Evolutionary conservation across 148 eudicot species (phyloP).

Genomic region (Amaranthus cruentus): DNA sequence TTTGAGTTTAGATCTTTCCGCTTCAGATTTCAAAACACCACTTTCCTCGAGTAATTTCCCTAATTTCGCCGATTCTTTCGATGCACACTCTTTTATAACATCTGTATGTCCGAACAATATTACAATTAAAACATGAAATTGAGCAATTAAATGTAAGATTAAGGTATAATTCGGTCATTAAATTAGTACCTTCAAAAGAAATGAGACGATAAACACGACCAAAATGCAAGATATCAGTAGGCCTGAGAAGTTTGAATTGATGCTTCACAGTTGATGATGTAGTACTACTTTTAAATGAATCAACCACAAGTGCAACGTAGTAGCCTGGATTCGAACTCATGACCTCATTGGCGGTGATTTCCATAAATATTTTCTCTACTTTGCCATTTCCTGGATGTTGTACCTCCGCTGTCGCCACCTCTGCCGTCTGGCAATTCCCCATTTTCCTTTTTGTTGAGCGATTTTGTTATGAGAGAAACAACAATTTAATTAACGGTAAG

Average conservation of each 20-base stretch:
- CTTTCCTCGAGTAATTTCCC: conserved; percentile 54
- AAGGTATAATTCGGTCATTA: too few species aligned
- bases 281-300: conserved; percentile 18
- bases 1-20: conserved; percentile 12
- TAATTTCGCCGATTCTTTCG: conserved; percentile 54
- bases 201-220: conserved; percentile 74
- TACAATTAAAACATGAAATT: not conserved
- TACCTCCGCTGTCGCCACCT: conserved; percentile 59
- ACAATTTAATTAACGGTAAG: not conserved
- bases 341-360: conserved; percentile 52
- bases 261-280: conserved; percentile 20
- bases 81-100: conserved; percentile 59
- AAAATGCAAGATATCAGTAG: conserved; percentile 49
- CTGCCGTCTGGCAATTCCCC: conserved; percentile 90
- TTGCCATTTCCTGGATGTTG: conserved; percentile 48
- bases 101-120: conserved; percentile 25
- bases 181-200: conserved; percentile 53
- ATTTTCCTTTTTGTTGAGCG: conserved; percentile 13
- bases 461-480: not conserved
- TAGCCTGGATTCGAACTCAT: conserved; percentile 68
- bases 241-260: conserved; percentile 67
- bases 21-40: conserved; percentile 33
- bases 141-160: not conserved
- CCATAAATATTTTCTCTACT: conserved; percentile 43
- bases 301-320: conserved; percentile 52